Conservation (phyloP, 306 rosid genomes). For the Castanospermum australe region DNA sequence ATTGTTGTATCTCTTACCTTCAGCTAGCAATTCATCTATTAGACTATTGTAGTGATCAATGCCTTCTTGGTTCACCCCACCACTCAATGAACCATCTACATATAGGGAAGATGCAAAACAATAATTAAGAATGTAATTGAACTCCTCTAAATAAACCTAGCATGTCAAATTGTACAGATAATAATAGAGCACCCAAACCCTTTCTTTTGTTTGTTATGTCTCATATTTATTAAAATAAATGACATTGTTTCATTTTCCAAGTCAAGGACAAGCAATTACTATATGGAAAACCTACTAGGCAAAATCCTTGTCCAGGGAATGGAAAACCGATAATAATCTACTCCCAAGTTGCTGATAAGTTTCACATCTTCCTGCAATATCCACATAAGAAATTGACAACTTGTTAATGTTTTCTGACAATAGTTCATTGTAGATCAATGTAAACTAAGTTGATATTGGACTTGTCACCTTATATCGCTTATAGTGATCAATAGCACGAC, state of each 20-base stretch:
- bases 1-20: background rate
- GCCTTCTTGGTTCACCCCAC: constrained; percentile 15
- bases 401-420: background rate
- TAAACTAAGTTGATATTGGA: background rate
- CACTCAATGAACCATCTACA: constrained; percentile 12
- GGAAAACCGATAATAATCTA: constrained; percentile 36
- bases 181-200: no score
- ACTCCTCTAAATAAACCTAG: no score
- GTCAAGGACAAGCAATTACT: background rate
- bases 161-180: no score
- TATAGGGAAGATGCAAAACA: no score
- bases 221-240: background rate
- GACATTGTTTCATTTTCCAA: background rate
- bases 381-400: background rate
- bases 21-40: background rate
- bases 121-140: background rate
- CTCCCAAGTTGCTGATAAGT: constrained; percentile 29
- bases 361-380: constrained; percentile 33
- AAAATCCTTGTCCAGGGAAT: constrained; percentile 45
- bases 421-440: background rate
- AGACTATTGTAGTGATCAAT: constrained; percentile 16
- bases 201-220: background rate
- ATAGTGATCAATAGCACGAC: background rate
- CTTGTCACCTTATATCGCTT: constrained; percentile 9
- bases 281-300: constrained; percentile 28